phyloP scores from a whole-genome alignment of 2,329 filamentous ascomycete species.

The Diaporthe batatas region DNA sequence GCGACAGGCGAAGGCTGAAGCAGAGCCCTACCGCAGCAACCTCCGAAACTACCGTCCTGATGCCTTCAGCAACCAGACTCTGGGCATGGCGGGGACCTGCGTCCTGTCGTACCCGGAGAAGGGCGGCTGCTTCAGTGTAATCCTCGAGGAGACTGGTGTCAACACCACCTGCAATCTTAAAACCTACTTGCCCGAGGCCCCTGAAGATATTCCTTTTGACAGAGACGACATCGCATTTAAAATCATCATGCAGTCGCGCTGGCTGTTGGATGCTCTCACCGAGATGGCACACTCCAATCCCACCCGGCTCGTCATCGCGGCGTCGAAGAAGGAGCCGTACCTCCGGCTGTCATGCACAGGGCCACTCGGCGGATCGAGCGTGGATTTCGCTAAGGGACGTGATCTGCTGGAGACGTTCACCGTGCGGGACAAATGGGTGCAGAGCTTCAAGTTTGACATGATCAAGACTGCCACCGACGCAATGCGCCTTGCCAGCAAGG shows the following conservation, averaged over 20 bases:
- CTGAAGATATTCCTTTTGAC: constrained; percentile 89
- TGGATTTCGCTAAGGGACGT: constrained; percentile 75
- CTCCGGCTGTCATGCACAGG: constrained; percentile 79
- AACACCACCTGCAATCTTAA: constrained; percentile 91
- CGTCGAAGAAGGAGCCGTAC: constrained; percentile 74
- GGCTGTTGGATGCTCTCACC: constrained; percentile 78
- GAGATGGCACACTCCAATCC: constrained; percentile 81
- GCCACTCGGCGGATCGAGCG: constrained; percentile 71
- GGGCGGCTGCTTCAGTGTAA: constrained; percentile 85
- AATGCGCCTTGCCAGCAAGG: constrained; percentile 94
- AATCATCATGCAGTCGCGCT: constrained; percentile 89
- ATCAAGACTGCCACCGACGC: constrained; percentile 88
- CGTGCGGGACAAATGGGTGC: constrained; percentile 70
- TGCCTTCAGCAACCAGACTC: constrained; percentile 85
- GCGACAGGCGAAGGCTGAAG: constrained; percentile 69
- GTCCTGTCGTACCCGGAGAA: constrained; percentile 81
- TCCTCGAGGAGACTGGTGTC: constrained; percentile 87
- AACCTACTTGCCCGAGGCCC: constrained; percentile 83
- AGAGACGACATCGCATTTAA: constrained; percentile 86
- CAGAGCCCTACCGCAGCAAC: constrained; percentile 72
- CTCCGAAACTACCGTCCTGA: constrained; percentile 73
- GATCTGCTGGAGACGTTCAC: constrained; percentile 82
- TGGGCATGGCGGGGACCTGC: constrained; percentile 89
- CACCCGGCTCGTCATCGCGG: constrained; percentile 76
- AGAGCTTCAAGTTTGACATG: constrained; percentile 89